A percentile compares a stretch with the other conserved stretches of the same genome.
These are phyloP conservation scores for Moricandia moricandioides DNA, from an alignment of 345 rosid species.

Conservation along the genomic window DNA sequence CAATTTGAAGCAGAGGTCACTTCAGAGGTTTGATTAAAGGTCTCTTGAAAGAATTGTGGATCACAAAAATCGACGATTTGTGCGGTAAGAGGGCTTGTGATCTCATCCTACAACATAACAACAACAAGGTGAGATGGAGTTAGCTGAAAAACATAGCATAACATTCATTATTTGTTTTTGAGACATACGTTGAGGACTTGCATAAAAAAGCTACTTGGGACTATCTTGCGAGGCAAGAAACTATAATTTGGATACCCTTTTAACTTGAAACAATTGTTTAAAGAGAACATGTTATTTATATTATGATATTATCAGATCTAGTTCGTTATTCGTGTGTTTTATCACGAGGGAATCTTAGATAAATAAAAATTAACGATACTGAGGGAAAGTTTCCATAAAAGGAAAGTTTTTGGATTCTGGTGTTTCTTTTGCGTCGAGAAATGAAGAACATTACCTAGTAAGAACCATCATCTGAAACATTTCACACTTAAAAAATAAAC, in stretches of 20 bases:
- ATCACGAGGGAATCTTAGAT: conserved; percentile 19
- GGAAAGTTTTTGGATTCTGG: conserved; percentile 32
- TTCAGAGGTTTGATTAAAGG: conserved; percentile 65
- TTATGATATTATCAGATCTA: conserved; percentile 14
- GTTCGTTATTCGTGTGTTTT: conserved; percentile 11
- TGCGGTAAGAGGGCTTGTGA: conserved; percentile 68
- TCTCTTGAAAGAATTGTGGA: conserved; percentile 59
- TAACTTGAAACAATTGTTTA: not conserved
- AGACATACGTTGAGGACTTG: conserved; percentile 25
- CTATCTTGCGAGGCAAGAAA: conserved; percentile 23
- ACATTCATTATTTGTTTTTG: not conserved
- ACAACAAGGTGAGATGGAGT: not conserved
- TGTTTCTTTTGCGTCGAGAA: conserved; percentile 18
- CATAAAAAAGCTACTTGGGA: conserved; percentile 22
- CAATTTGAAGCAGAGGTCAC: conserved; percentile 65
- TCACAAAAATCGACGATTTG: conserved; percentile 73
- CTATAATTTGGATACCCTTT: not conserved
- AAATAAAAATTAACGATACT: not conserved
- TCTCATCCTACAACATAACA: conserved; percentile 60
- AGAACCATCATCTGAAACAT: conserved; percentile 10
- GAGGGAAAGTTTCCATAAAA: conserved; percentile 22
- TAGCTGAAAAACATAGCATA: not conserved
- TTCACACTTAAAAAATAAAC: not conserved
- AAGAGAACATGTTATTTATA: conserved; percentile 14
- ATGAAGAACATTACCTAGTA: conserved; percentile 1